These are phyloP conservation scores for Pecoramyces ruminantium DNA, from an alignment of 192 early-diverging fungal species.

Conservation along the genomic window DNA sequence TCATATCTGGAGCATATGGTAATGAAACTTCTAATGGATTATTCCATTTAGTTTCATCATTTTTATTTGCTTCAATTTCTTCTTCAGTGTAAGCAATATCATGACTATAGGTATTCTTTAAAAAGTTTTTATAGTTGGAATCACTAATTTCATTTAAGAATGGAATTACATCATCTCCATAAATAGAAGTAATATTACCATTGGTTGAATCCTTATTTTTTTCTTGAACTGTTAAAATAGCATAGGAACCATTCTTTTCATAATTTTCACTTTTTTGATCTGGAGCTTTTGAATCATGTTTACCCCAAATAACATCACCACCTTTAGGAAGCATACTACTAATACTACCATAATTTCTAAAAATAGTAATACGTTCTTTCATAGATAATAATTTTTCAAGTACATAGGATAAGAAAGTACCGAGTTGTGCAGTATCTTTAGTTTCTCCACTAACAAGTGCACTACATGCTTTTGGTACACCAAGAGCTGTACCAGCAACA, in stretches of 20 bases:
- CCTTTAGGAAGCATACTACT: constrained; percentile 69
- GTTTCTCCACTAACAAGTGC: constrained; percentile 36
- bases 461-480: constrained; percentile 53
- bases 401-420: constrained; percentile 53
- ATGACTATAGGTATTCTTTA: constrained; percentile 45
- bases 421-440: constrained; percentile 68
- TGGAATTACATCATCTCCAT: background rate
- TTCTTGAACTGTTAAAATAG: background rate
- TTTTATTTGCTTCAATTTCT: constrained; percentile 34
- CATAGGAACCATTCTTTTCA: background rate
- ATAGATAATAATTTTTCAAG: constrained; percentile 72
- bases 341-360: constrained; percentile 67
- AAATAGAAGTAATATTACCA: background rate
- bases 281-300: constrained; percentile 29
- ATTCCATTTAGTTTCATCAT: constrained; percentile 50
- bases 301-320: constrained; percentile 66
- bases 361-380: constrained; percentile 50
- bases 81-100: constrained; percentile 35
- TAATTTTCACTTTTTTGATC: constrained; percentile 35
- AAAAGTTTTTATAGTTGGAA: constrained; percentile 20
- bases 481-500: constrained; percentile 71
- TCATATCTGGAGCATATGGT: constrained; percentile 52
- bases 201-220: background rate
- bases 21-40: constrained; percentile 61
- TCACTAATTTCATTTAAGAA: constrained; percentile 34